These are phyloP conservation scores for Monotropa hypopitys DNA, from an alignment of 179 eudicot species.

Conservation along the genomic window DNA sequence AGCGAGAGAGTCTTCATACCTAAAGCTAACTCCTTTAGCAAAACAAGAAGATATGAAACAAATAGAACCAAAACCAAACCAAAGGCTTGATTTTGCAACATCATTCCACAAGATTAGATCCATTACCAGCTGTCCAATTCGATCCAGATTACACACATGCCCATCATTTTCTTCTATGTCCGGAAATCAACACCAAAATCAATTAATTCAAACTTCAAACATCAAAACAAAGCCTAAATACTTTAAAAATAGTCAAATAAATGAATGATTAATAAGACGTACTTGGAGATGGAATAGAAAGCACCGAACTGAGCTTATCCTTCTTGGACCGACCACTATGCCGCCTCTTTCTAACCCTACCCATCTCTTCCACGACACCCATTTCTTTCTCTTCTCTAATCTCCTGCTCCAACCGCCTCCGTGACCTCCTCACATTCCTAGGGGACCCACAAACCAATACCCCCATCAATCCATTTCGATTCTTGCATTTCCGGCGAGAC, in stretches of 20 bases:
- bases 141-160: slow-evolving; percentile 46
- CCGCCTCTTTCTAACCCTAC: slow-evolving; percentile 42
- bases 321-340: slow-evolving; percentile 44
- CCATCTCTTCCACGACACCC: slow-evolving; percentile 36
- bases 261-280: slow-evolving; percentile 10
- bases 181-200: slow-evolving; percentile 3
- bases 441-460: slow-evolving; percentile 42
- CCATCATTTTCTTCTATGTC: slow-evolving; percentile 28
- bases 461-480: slow-evolving; percentile 22
- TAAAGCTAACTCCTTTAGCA: slow-evolving; percentile 51
- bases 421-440: slow-evolving; percentile 37
- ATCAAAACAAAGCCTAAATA: background rate
- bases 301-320: slow-evolving; percentile 29
- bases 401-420: slow-evolving; percentile 51
- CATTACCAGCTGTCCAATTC: slow-evolving; percentile 34
- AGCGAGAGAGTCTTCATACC: slow-evolving; percentile 27
- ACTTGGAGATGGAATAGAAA: slow-evolving; percentile 37
- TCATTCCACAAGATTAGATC: slow-evolving; percentile 86
- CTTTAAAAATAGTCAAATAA: background rate
- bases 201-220: background rate
- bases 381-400: slow-evolving; percentile 40
- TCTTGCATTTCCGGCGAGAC: slow-evolving; percentile 34
- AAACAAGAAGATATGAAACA: slow-evolving; percentile 85
- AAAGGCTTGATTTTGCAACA: slow-evolving; percentile 77
- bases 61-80: slow-evolving; percentile 93